These are phyloP conservation scores for Perkinsus olseni DNA, from an alignment of 169 alveolate genomes.

Conservation along the genomic window DNA sequence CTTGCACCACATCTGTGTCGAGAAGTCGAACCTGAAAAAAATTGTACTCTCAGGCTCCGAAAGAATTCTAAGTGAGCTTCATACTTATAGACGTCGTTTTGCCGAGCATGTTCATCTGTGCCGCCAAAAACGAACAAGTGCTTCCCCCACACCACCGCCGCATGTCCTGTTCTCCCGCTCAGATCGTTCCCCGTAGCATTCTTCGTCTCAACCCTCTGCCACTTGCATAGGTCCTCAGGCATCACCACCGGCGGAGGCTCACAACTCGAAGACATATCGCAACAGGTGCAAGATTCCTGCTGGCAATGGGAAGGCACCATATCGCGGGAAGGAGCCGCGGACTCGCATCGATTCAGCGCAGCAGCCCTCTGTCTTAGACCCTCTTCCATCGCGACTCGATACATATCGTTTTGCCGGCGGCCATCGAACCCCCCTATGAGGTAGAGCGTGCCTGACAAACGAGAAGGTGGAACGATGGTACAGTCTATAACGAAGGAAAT, in stretches of 20 bases:
- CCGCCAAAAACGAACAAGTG: slow-evolving; percentile 61
- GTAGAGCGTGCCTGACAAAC: slow-evolving; percentile 30
- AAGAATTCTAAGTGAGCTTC: background rate
- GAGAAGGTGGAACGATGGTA: too few relatives aligned
- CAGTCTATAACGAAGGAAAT: too few relatives aligned
- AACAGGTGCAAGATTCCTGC: background rate
- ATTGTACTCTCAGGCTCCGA: too few relatives aligned
- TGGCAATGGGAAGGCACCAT: background rate
- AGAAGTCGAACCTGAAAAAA: background rate
- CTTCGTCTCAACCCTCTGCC: slow-evolving; percentile 21
- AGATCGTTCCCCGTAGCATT: background rate
- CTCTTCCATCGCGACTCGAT: slow-evolving; percentile 12
- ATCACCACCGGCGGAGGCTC: slow-evolving; percentile 14
- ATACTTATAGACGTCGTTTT: background rate
- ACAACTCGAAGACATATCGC: background rate
- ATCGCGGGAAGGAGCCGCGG: background rate
- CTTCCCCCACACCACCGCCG: slow-evolving; percentile 40
- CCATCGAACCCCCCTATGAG: slow-evolving; percentile 68
- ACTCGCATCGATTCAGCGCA: slow-evolving; percentile 11
- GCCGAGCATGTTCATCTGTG: slow-evolving; percentile 35
- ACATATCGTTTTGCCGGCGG: slow-evolving; percentile 51
- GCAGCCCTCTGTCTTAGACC: slow-evolving; percentile 5
- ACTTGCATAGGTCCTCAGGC: slow-evolving; percentile 34
- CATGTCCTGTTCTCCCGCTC: slow-evolving; percentile 45
- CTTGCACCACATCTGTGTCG: background rate